Percentiles rank a stretch among this genome's conserved stretches.
Evolutionary conservation across 164 flowering plant genomes (phyloP).

Genomic region (Sedum album): DNA sequence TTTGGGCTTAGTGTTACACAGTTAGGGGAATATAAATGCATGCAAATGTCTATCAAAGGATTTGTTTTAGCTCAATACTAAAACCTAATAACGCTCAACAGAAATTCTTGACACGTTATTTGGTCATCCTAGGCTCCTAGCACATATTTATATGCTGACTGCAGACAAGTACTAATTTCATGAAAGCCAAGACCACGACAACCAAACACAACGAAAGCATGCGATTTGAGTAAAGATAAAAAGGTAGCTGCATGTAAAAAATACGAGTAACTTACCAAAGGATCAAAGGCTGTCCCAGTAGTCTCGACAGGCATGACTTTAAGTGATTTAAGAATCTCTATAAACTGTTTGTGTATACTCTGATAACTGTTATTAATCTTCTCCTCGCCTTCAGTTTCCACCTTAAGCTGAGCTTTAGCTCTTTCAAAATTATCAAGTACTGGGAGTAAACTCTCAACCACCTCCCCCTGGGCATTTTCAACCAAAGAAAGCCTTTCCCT

Average conservation of each 20-base stretch:
- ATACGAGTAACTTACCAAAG: slow-evolving; percentile 55
- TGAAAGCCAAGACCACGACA: neutral
- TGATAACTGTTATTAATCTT: slow-evolving; percentile 82
- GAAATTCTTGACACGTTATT: too few relatives aligned
- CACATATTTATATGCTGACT: neutral
- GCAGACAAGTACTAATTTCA: neutral
- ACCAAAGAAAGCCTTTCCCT: slow-evolving; percentile 67
- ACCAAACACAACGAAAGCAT: neutral
- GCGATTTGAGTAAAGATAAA: too few relatives aligned
- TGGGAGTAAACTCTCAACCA: slow-evolving; percentile 60
- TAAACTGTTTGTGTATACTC: slow-evolving; percentile 84
- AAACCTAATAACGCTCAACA: neutral
- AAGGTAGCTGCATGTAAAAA: neutral
- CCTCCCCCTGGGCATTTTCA: slow-evolving; percentile 80
- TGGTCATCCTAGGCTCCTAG: too few relatives aligned
- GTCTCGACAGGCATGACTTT: slow-evolving; percentile 77
- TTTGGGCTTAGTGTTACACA: neutral
- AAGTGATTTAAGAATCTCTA: slow-evolving; percentile 59
- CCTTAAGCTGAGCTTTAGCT: slow-evolving; percentile 77
- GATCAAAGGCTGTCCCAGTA: slow-evolving; percentile 69
- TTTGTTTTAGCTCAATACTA: neutral
- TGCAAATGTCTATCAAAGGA: neutral
- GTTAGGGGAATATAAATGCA: neutral
- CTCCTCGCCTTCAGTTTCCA: slow-evolving; percentile 75
- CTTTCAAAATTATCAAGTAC: slow-evolving; percentile 94